Base-by-base conservation (phyloP, 2,329 filamentous ascomycete species). In the Ambrosiella xylebori region DNA sequence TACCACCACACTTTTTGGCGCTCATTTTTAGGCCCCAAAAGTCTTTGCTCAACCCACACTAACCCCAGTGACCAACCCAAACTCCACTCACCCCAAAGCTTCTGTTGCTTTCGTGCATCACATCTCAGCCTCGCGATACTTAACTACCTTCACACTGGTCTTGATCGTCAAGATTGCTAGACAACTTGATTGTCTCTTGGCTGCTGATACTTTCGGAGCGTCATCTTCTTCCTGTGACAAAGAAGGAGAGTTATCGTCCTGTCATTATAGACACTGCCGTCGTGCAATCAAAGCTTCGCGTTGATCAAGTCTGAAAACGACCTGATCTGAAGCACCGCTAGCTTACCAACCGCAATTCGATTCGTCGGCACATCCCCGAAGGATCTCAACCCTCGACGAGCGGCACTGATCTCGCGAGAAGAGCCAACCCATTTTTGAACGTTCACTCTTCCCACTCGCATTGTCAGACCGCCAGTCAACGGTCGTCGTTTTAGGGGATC, bases 361-460 rank as follows among this genome's bases (percentile, higher is more conserved):
- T 57, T 60, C 41, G 54, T 57, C 58, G 58, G 58, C 55, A 55
- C 41, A 45, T 60, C 58, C 57, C 57, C 54, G 54, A 53, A 57
- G 45, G 54, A 60, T 60, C 55, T 44, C 55, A 53, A 55, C 58
- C 55, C 41, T 60, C 58, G 58, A 60, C 58, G 58, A 60, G 58
- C 58, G 58, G 58, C 58, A 60, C 58, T 60, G 58, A 60, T 60
- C 58, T 60, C 58, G 58, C 58, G 54, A 60, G 58, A 60, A 60
- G 58, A 60, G 58, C 58, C 58, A 60, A 60, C 50, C 55, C 40
- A 57, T 57, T 57, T 57, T 57, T 57, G 50, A 60, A 60, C 55
- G 58, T 60, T 60, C 50, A 60, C 58, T 60, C 54, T 60, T 60
- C 58, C 58, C 58, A 60, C 58, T 60, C 58, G 58, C 54, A 60